Conservation (phyloP, 176 grass and related monocot species). For the sorghum (Sorghum bicolor) region DNA sequence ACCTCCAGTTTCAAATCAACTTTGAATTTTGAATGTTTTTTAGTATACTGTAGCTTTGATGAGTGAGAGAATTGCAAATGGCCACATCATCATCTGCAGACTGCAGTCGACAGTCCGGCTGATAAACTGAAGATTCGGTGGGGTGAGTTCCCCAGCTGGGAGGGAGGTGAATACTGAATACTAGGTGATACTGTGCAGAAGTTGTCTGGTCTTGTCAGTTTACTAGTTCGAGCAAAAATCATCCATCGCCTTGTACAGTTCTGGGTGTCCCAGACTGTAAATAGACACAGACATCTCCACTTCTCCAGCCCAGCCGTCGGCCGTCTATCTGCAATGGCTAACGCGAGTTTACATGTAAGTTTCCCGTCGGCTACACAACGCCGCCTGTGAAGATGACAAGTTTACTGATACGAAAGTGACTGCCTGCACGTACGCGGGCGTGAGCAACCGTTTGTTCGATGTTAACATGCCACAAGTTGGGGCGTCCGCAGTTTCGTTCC, state of each 20-base stretch:
- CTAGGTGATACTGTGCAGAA: neutral
- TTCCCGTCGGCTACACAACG: neutral
- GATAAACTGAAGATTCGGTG: neutral
- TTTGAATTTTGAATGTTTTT: neutral
- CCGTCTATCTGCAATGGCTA: neutral
- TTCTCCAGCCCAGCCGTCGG: slow-evolving; percentile 21
- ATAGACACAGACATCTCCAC: neutral
- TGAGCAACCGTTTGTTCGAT: neutral
- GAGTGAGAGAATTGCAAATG: neutral
- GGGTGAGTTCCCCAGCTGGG: too few species aligned
- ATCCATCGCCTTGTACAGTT: neutral
- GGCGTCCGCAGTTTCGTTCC: neutral
- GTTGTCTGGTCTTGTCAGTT: neutral
- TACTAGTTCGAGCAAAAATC: neutral
- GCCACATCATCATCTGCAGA: neutral
- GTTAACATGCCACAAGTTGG: neutral
- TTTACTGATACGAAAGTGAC: slow-evolving; percentile 15
- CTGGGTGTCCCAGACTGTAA: neutral
- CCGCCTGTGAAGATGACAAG: neutral
- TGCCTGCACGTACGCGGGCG: neutral
- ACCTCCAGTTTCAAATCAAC: neutral
- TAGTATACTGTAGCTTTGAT: neutral
- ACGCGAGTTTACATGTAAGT: neutral
- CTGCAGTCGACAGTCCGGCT: neutral
- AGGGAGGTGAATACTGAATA: neutral